Evolutionary conservation across 2,329 filamentous ascomycete genomes (phyloP).

Genomic region (Talaromyces islandicus): DNA sequence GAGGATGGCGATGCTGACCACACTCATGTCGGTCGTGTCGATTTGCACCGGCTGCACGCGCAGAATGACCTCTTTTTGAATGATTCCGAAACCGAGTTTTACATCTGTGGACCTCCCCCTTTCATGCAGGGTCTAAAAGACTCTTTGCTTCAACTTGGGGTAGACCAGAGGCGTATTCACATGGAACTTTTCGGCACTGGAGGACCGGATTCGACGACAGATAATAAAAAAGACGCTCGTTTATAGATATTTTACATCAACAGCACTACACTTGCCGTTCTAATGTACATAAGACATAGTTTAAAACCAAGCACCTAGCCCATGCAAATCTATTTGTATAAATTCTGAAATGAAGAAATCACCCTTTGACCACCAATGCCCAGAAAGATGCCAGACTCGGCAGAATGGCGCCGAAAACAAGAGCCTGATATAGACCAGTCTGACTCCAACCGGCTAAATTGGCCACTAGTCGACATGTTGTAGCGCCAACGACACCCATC

Average conservation of each 20-base stretch:
- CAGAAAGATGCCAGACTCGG: slow-evolving; percentile 14
- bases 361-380: slow-evolving; percentile 9
- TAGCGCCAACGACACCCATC: slow-evolving; percentile 24
- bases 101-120: not conserved
- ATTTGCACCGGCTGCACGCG: not conserved
- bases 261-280: too few species aligned
- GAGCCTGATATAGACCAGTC: slow-evolving; percentile 9
- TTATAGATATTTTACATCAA: not conserved
- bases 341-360: too few species aligned
- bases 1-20: not conserved
- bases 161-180: not conserved
- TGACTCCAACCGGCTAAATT: slow-evolving; percentile 13
- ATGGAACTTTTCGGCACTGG: slow-evolving; percentile 3
- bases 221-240: not conserved
- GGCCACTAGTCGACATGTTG: slow-evolving; percentile 13
- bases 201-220: not conserved
- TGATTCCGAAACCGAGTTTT: not conserved
- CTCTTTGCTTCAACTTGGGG: not conserved
- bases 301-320: too few species aligned
- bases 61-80: not conserved
- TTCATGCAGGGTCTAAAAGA: not conserved
- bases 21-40: not conserved
- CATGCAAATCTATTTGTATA: too few species aligned
- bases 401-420: slow-evolving; percentile 13
- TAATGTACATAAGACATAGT: too few species aligned